Percentiles rank a stretch among this genome's conserved stretches.
phyloP scores from a whole-genome alignment of 805 yeast species.

The Jamesozyma hellenica region DNA sequence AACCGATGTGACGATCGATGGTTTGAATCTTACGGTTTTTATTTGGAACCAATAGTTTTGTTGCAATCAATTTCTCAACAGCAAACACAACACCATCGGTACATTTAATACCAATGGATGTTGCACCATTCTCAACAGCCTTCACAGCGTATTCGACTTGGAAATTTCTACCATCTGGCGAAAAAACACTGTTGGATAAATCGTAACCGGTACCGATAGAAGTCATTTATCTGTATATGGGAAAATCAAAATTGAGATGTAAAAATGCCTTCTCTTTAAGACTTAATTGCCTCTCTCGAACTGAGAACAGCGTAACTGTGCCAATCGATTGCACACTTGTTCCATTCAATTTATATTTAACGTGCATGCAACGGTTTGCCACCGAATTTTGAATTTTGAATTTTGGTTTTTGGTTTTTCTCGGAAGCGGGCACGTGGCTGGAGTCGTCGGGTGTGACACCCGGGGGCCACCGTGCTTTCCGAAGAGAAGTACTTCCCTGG shows the following conservation, averaged over 20 bases:
- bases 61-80: conserved; percentile 82
- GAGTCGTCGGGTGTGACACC: too few species aligned
- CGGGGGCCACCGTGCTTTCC: too few species aligned
- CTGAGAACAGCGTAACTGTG: too few species aligned
- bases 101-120: conserved; percentile 86
- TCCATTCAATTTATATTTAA: too few species aligned
- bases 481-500: too few species aligned
- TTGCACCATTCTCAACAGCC: conserved; percentile 96
- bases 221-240: conserved; percentile 37
- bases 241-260: too few species aligned
- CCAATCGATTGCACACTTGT: too few species aligned
- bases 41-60: conserved; percentile 81
- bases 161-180: conserved; percentile 83
- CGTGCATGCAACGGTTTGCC: too few species aligned
- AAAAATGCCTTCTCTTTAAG: too few species aligned
- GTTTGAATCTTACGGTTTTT: conserved; percentile 87
- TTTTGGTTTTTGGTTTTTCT: too few species aligned
- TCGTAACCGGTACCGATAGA: conserved; percentile 99
- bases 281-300: too few species aligned
- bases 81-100: conserved; percentile 94
- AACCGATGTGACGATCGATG: conserved; percentile 87
- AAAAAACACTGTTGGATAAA: conserved; percentile 88
- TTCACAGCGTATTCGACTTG: conserved; percentile 97
- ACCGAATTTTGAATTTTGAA: background rate
- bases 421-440: too few species aligned